Conservation (phyloP, 148 eudicot species). For the Limonium bicolor region DNA sequence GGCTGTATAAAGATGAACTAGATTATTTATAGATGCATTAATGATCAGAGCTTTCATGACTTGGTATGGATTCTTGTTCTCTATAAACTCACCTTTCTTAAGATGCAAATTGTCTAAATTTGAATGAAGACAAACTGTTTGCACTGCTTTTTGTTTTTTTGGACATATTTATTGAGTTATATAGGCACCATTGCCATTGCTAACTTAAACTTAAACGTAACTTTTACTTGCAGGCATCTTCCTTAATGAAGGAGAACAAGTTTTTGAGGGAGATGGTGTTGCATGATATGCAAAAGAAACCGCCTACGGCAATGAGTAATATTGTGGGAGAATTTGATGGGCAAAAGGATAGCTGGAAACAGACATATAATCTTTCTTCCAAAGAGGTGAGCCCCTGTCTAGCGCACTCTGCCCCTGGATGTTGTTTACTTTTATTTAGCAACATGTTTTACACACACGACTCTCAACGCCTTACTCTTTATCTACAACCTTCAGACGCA, state of each 20-base stretch:
- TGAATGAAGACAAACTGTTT: background rate
- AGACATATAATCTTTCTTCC: slow-evolving; percentile 4
- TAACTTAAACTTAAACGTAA: background rate
- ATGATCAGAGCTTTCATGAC: background rate
- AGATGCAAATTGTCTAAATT: background rate
- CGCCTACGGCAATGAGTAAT: slow-evolving; percentile 9
- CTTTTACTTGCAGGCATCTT: slow-evolving; percentile 36
- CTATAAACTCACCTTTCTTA: background rate
- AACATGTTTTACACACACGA: background rate
- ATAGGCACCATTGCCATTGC: background rate
- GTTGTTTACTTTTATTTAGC: background rate
- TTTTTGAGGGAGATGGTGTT: slow-evolving; percentile 16
- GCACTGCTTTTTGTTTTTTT: background rate
- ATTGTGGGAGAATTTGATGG: slow-evolving; percentile 8
- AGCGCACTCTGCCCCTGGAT: too few relatives aligned
- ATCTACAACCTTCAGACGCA: slow-evolving; percentile 19
- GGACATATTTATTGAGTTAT: background rate
- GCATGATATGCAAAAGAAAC: slow-evolving; percentile 11
- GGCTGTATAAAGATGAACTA: too few relatives aligned
- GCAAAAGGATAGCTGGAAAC: slow-evolving; percentile 6
- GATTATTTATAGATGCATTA: background rate
- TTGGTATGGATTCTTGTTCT: background rate
- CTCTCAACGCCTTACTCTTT: background rate
- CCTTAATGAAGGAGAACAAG: slow-evolving; percentile 40
- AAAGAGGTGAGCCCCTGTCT: too few relatives aligned